phyloP scores from a whole-genome alignment of 108 stramenopile genomes.

The Hondaea fermentalgiana region DNA sequence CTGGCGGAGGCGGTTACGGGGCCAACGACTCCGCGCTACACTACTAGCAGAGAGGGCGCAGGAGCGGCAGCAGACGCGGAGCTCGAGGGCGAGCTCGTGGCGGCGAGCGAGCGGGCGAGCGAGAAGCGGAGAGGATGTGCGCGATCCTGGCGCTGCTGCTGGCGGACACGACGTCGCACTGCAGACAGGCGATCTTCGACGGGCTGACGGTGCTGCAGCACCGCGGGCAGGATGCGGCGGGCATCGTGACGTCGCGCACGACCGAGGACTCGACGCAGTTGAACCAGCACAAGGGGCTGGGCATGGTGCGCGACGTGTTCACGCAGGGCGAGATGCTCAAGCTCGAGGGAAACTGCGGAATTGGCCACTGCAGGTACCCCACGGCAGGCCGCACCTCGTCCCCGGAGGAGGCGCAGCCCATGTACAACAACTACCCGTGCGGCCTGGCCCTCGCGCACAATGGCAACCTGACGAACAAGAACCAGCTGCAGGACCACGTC shows the following conservation, averaged over 20 bases:
- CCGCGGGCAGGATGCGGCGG: slow-evolving; percentile 99
- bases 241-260: slow-evolving; percentile 68
- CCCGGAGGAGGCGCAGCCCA: slow-evolving; percentile 57
- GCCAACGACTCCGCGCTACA: too few relatives aligned
- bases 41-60: too few relatives aligned
- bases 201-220: slow-evolving; percentile 96
- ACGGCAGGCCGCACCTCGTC: slow-evolving; percentile 23
- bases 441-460: slow-evolving; percentile 96
- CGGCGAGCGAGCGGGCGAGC: too few relatives aligned
- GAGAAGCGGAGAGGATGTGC: slow-evolving; percentile 52
- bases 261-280: slow-evolving; percentile 58
- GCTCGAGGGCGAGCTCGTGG: too few relatives aligned
- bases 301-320: slow-evolving; percentile 92
- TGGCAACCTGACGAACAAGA: slow-evolving; percentile 90
- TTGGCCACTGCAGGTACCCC: slow-evolving; percentile 94
- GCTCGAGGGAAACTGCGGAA: slow-evolving; percentile 75
- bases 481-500: slow-evolving; percentile 40
- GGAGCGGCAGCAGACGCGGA: too few relatives aligned
- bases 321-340: slow-evolving; percentile 83
- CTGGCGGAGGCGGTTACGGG: too few relatives aligned
- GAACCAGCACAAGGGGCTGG: slow-evolving; percentile 89
- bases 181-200: slow-evolving; percentile 61
- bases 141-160: slow-evolving; percentile 76
- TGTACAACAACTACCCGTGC: slow-evolving; percentile 95
- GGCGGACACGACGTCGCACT: slow-evolving; percentile 41